Base-by-base conservation (phyloP, 2,329 filamentous ascomycete genomes). In the Botrytis fragariae region DNA sequence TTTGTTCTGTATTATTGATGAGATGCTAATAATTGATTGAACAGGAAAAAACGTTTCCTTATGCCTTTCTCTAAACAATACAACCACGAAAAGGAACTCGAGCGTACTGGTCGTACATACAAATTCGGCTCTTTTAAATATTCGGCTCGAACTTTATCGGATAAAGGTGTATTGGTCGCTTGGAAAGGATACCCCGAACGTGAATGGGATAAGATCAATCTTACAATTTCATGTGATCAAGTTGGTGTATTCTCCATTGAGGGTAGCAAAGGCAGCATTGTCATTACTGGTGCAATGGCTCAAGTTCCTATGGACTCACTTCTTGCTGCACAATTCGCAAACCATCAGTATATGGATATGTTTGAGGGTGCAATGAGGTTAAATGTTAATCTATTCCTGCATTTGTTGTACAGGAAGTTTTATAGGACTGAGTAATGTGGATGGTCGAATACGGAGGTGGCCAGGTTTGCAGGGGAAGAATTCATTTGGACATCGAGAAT, bases 81-180 rank as follows among this genome's bases (percentile, higher is more conserved):
- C 89, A 97, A 98, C 83, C 96, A 99, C 83, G 94, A 98, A 84
- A 92, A 94, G 77, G 96, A 99, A 84, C 90, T 99, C 45, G 94
- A 98, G 81, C 92, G 94, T 74, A 92, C 92, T 12, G 96, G 96
- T 42, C 93, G 95, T 68, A 93, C 97, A 71, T 97, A 97, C 82
- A 97, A 97, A 82, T 99, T 99, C 81, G 96, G 97, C 76, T 97
- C 93, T 54, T 99, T 92, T 90, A 98, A 98, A 85, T 99, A 99
- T 85, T 95, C 93, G 72, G 95, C 94, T 6, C 92, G 94, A 69
- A 91, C 92, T 68, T 89, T 99, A 12, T 91, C 91, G 3, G 95
- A 98, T 81, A 98, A 97, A 84, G 96, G 96, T 71, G 96, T 98
- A 10, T 86, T 99, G 25, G 93, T 99, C 45, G 88, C 90, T n/a